phyloP scores from a whole-genome alignment of 1,284 basidiomycete species.

The Cerioporus squamosus region DNA sequence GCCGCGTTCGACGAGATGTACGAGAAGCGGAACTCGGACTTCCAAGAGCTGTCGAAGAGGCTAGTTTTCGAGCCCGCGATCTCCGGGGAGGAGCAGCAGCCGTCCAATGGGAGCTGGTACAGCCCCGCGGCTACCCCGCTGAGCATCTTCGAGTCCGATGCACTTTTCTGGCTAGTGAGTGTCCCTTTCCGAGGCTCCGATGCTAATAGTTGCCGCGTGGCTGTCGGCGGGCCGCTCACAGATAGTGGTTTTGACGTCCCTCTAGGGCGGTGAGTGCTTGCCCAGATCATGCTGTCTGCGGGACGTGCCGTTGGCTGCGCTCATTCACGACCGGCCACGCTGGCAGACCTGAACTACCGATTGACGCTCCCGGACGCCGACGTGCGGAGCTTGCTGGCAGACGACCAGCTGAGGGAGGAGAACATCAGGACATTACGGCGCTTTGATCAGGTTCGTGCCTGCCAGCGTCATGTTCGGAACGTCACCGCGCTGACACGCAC shows the following conservation, averaged over 20 bases:
- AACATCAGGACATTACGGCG: slow-evolving; percentile 50
- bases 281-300: background rate
- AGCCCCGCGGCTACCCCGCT: slow-evolving; percentile 30
- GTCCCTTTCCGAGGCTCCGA: background rate
- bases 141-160: slow-evolving; percentile 63
- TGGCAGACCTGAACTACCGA: slow-evolving; percentile 75
- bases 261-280: slow-evolving; percentile 55
- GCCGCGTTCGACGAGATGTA: slow-evolving; percentile 81
- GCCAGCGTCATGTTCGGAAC: slow-evolving; percentile 3
- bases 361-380: slow-evolving; percentile 66
- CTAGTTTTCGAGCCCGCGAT: slow-evolving; percentile 49
- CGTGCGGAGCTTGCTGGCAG: slow-evolving; percentile 54
- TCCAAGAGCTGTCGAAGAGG: slow-evolving; percentile 62
- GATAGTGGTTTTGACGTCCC: background rate
- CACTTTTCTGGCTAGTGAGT: slow-evolving; percentile 75
- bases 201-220: background rate
- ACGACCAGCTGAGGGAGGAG: slow-evolving; percentile 31
- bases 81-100: slow-evolving; percentile 23
- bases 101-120: slow-evolving; percentile 14
- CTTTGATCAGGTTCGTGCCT: slow-evolving; percentile 64
- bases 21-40: slow-evolving; percentile 72
- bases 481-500: slow-evolving; percentile 4
- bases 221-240: slow-evolving; percentile 4
- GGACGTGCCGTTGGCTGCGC: background rate
- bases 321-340: background rate